These are phyloP conservation scores for Exophiala spinifera DNA, from an alignment of 2,329 filamentous ascomycete species.

Conservation along the genomic window DNA sequence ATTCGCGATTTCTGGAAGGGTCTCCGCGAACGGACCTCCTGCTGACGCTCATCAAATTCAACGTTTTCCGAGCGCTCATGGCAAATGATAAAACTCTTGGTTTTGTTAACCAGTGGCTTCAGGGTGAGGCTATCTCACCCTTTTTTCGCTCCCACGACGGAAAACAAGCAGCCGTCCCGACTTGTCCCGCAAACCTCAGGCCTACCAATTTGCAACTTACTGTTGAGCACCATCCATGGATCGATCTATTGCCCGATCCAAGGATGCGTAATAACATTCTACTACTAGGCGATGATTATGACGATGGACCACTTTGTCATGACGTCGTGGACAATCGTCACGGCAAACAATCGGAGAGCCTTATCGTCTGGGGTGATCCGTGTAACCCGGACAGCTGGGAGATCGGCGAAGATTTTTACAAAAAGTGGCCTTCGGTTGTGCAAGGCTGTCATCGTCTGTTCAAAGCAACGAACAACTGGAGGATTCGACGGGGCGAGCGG, in stretches of 20 bases:
- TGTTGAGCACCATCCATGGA: conserved; percentile 33
- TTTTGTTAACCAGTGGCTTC: neutral
- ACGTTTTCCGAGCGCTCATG: conserved; percentile 1
- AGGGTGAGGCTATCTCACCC: neutral
- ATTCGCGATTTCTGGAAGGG: neutral
- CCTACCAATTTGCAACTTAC: conserved; percentile 26
- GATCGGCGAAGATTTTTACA: neutral
- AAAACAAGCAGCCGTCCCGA: neutral
- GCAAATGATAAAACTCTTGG: neutral
- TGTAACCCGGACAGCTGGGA: neutral
- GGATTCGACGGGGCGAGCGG: neutral
- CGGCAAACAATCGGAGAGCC: neutral
- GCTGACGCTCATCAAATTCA: conserved; percentile 3
- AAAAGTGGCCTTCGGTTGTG: neutral
- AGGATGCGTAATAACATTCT: conserved; percentile 31
- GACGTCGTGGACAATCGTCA: conserved; percentile 28
- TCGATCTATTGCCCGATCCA: conserved; percentile 31
- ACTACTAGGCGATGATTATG: conserved; percentile 13
- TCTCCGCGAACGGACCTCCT: conserved; percentile 1
- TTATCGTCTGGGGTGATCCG: neutral
- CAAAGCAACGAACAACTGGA: neutral
- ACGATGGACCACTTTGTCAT: conserved; percentile 28
- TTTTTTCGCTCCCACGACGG: neutral
- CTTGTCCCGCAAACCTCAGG: conserved; percentile 21
- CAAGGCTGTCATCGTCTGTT: neutral